Conservation (phyloP, 2,329 filamentous ascomycete genomes). For the Gremmenia infestans region DNA sequence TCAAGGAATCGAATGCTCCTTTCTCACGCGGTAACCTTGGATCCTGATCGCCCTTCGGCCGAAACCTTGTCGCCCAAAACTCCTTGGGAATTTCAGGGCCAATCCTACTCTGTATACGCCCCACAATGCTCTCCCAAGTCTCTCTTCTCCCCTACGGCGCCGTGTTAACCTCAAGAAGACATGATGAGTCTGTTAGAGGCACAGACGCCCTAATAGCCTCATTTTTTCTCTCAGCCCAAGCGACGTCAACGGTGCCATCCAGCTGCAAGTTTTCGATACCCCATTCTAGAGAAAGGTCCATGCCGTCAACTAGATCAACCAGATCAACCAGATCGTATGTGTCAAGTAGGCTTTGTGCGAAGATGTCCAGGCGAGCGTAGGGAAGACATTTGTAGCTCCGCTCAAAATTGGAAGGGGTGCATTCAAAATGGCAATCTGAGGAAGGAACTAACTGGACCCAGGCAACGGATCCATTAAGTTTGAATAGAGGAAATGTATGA, state of each 20-base stretch:
- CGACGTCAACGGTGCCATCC: not conserved
- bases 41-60: not conserved
- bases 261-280: conserved; percentile 13
- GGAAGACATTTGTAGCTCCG: conserved; percentile 16
- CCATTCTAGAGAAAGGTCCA: conserved; percentile 22
- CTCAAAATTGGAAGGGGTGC: conserved; percentile 15
- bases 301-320: conserved; percentile 23
- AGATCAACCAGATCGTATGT: conserved; percentile 13
- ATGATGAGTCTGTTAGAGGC: not conserved
- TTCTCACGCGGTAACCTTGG: not conserved
- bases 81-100: not conserved
- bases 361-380: conserved; percentile 18
- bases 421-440: conserved; percentile 16
- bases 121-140: not conserved
- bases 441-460: conserved; percentile 2
- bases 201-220: not conserved
- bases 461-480: conserved; percentile 1
- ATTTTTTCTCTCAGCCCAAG: not conserved
- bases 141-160: not conserved
- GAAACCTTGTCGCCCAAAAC: not conserved
- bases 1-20: not conserved
- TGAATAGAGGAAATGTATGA: conserved; percentile 26
- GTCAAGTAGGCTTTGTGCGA: conserved; percentile 24
- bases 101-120: not conserved
- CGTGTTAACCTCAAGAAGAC: not conserved